Percentiles rank a stretch among this genome's conserved stretches.
Conservation (phyloP, 1,284 basidiomycete species). For the Trametes polyzona region DNA sequence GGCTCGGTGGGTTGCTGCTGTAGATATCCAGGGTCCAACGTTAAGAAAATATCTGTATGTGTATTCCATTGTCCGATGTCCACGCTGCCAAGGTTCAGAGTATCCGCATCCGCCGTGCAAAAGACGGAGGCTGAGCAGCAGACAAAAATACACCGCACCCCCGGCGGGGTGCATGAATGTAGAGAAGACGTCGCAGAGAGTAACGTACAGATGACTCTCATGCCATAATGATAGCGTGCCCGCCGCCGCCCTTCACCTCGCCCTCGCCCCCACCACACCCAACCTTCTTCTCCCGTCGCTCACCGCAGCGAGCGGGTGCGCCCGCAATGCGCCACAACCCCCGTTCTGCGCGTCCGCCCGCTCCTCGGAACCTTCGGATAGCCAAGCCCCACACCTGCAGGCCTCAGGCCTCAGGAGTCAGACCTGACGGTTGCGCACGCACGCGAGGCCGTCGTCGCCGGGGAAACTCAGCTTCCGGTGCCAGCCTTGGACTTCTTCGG, state of each 20-base stretch:
- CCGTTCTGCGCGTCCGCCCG: slow-evolving; percentile 7
- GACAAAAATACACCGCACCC: slow-evolving; percentile 5
- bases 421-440: too few relatives aligned
- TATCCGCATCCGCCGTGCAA: not conserved
- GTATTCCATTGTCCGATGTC: too few relatives aligned
- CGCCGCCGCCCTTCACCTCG: slow-evolving; percentile 5
- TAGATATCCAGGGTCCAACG: too few relatives aligned
- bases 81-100: not conserved
- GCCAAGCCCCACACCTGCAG: not conserved
- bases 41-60: too few relatives aligned
- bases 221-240: slow-evolving; percentile 19
- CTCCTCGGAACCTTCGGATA: slow-evolving; percentile 4
- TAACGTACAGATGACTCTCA: slow-evolving; percentile 24
- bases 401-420: not conserved
- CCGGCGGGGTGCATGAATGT: slow-evolving; percentile 4
- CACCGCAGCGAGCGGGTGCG: slow-evolving; percentile 12
- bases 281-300: not conserved
- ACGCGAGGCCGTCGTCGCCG: not conserved
- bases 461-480: slow-evolving; percentile 11
- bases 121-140: not conserved
- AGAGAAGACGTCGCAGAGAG: slow-evolving; percentile 8
- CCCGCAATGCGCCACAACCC: slow-evolving; percentile 14
- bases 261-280: not conserved
- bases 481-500: slow-evolving; percentile 45
- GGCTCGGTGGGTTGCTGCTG: too few relatives aligned